Conservation (phyloP, 805 yeast genomes). For the Kodamaea kakaduensis region DNA sequence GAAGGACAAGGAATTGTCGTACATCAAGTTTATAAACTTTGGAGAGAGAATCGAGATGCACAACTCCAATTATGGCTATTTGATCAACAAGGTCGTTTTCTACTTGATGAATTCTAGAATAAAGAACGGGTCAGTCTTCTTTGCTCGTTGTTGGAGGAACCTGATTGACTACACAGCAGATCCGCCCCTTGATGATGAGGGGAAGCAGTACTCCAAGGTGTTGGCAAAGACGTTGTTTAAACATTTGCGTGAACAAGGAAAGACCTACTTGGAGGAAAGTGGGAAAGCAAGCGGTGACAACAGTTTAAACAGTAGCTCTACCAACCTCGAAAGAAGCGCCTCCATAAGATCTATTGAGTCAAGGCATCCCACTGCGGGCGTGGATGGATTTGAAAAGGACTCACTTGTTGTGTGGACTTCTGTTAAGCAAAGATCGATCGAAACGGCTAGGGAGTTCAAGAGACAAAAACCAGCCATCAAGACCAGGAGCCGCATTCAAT, state of each 20-base stretch:
- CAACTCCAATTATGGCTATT: slow-evolving; percentile 80
- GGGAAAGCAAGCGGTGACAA: slow-evolving; percentile 1
- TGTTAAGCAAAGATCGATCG: slow-evolving; percentile 75
- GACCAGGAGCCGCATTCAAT: slow-evolving; percentile 72
- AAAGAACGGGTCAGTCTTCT: slow-evolving; percentile 85
- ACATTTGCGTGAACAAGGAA: slow-evolving; percentile 34
- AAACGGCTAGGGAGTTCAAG: slow-evolving; percentile 65
- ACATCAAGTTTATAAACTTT: slow-evolving; percentile 83
- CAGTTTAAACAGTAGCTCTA: slow-evolving; percentile 8
- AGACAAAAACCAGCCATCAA: slow-evolving; percentile 51
- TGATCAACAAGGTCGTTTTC: slow-evolving; percentile 86
- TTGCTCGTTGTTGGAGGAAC: slow-evolving; percentile 72
- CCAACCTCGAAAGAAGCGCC: slow-evolving; percentile 6
- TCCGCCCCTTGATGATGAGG: slow-evolving; percentile 76
- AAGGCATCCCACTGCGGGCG: slow-evolving; percentile 43
- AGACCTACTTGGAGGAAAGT: slow-evolving; percentile 22
- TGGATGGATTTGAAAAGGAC: slow-evolving; percentile 56
- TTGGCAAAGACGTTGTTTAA: slow-evolving; percentile 54
- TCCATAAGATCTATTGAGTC: slow-evolving; percentile 29
- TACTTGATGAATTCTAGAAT: slow-evolving; percentile 88
- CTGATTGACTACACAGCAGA: slow-evolving; percentile 65
- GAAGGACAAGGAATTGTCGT: slow-evolving; percentile 50
- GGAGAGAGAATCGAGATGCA: slow-evolving; percentile 81
- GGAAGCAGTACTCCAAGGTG: slow-evolving; percentile 60
- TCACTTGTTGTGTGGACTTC: slow-evolving; percentile 93